These are phyloP conservation scores for California macrophylla DNA, from an alignment of 441 rosid genomes.

Conservation along the genomic window DNA sequence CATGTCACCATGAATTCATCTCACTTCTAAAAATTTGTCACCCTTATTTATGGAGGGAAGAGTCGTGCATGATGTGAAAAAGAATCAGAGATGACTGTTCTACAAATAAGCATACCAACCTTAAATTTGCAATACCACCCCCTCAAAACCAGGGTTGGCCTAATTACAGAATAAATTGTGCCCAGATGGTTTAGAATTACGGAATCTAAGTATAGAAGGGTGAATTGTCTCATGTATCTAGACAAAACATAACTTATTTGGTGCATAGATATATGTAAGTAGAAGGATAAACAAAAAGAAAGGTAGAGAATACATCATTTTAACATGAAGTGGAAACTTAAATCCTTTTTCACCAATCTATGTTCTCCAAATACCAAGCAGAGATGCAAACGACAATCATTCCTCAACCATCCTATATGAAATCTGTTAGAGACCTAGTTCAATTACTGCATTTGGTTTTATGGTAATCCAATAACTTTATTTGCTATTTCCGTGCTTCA, in stretches of 20 bases:
- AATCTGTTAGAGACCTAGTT: background rate
- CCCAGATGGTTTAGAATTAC: background rate
- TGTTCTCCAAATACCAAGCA: background rate
- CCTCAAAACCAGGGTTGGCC: conserved; percentile 3
- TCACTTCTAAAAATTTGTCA: background rate
- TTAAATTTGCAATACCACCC: background rate
- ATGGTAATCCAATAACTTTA: background rate
- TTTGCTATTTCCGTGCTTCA: background rate
- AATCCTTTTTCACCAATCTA: background rate
- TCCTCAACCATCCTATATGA: background rate
- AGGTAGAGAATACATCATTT: background rate
- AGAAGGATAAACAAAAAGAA: background rate
- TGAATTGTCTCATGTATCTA: background rate
- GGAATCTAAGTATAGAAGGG: background rate
- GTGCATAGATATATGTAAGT: background rate
- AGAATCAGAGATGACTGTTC: background rate
- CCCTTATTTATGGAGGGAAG: background rate
- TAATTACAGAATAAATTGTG: background rate
- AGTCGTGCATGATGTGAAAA: background rate
- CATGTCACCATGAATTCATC: background rate
- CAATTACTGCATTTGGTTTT: background rate
- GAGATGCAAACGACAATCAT: background rate
- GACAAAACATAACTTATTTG: background rate
- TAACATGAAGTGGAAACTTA: background rate
- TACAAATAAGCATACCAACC: background rate